These are phyloP conservation scores for Calonectria pteridis DNA, from an alignment of 2,329 filamentous ascomycete genomes.

Conservation along the genomic window DNA sequence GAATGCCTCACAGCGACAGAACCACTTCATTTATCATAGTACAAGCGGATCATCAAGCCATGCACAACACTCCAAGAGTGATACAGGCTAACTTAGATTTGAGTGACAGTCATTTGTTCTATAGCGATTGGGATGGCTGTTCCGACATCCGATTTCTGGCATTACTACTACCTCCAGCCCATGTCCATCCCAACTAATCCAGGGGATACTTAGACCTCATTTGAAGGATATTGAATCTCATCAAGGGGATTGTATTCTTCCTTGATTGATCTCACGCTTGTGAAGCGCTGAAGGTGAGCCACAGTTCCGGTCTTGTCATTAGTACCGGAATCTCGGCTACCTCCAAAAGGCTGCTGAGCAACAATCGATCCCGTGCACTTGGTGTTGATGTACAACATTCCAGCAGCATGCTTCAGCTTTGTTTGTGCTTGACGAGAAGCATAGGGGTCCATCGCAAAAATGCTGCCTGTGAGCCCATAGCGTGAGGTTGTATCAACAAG, in stretches of 20 bases:
- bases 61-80: too few relatives aligned
- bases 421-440: background rate
- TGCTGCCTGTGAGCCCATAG: background rate
- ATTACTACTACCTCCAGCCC: background rate
- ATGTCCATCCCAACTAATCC: background rate
- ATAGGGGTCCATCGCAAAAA: background rate
- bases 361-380: background rate
- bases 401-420: background rate
- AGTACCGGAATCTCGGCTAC: background rate
- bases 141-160: too few relatives aligned
- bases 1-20: too few relatives aligned
- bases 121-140: background rate
- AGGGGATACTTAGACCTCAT: background rate
- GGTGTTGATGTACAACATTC: slow-evolving; percentile 2
- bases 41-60: too few relatives aligned
- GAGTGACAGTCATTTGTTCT: background rate
- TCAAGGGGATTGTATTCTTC: background rate
- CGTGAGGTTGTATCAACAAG: background rate
- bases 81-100: background rate
- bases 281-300: background rate
- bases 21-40: too few relatives aligned
- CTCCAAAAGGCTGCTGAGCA: background rate
- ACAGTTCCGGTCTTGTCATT: background rate
- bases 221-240: slow-evolving; percentile 2
- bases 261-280: background rate